A percentile compares a stretch with the other conserved stretches of the same genome.
Evolutionary conservation across 495 filamentous ascomycete genomes (phyloP).

Genomic region (Tetracladium marchalianum): DNA sequence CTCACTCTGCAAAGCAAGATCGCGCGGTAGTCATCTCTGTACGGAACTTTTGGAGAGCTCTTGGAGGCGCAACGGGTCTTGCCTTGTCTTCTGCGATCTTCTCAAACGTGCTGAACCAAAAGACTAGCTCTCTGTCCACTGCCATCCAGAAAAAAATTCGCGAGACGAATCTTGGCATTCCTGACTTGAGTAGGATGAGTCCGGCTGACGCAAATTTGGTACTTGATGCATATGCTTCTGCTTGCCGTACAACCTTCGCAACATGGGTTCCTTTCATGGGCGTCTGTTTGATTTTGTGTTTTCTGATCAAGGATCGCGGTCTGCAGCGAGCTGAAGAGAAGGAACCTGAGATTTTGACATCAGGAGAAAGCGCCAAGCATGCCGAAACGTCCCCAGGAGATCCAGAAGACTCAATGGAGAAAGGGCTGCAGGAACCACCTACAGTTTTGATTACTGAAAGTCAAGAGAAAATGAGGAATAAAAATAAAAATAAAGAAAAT

Average conservation of each 20-base stretch:
- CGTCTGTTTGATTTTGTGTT: conserved; percentile 38
- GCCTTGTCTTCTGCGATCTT: conserved; percentile 49
- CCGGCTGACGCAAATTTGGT: conserved; percentile 21
- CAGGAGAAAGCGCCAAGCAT: too few species aligned
- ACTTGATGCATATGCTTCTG: conserved; percentile 38
- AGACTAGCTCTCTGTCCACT: conserved; percentile 4
- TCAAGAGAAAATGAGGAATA: too few species aligned
- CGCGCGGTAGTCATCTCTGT: conserved; percentile 51
- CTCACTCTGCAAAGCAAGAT: conserved; percentile 46
- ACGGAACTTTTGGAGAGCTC: conserved; percentile 53
- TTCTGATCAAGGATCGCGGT: conserved; percentile 44
- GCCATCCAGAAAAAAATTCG: conserved; percentile 26
- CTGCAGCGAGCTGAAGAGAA: conserved; percentile 39
- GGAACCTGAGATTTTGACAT: neutral
- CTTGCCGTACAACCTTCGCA: conserved; percentile 43
- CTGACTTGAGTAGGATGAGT: conserved; percentile 10
- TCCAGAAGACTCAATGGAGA: too few species aligned
- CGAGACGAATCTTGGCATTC: conserved; percentile 13
- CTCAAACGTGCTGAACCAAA: conserved; percentile 35
- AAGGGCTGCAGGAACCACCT: too few species aligned
- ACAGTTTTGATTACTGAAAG: neutral
- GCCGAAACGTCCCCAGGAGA: too few species aligned
- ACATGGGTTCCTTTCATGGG: conserved; percentile 46
- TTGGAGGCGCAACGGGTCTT: conserved; percentile 50
- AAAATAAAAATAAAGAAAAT: neutral